phyloP scores from a whole-genome alignment of 805 yeast species.

The Hemisphaericaspora nanyangensis region DNA sequence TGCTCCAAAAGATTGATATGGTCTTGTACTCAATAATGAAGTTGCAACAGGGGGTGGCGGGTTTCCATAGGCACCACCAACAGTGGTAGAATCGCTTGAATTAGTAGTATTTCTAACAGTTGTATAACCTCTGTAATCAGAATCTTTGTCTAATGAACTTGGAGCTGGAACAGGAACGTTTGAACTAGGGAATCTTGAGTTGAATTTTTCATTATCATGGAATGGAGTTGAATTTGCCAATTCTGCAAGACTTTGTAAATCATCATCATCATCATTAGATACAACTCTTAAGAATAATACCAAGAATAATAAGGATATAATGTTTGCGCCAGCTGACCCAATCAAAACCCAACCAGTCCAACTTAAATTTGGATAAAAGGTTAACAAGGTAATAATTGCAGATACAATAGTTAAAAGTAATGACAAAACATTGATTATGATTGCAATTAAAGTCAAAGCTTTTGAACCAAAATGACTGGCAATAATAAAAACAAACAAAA shows the following conservation, averaged over 20 bases:
- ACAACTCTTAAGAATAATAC: conserved; percentile 32
- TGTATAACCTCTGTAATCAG: conserved; percentile 14
- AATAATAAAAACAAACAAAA: conserved; percentile 22
- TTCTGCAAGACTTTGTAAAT: conserved; percentile 12
- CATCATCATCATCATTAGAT: conserved; percentile 14
- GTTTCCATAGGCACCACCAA: neutral
- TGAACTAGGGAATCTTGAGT: conserved; percentile 5
- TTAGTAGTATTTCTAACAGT: neutral
- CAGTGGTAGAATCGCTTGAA: neutral
- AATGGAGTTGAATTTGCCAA: neutral
- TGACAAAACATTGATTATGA: conserved; percentile 45
- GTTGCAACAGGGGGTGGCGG: conserved; percentile 22
- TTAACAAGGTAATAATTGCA: conserved; percentile 51
- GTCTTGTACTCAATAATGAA: neutral
- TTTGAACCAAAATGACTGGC: conserved; percentile 22
- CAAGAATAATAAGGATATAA: conserved; percentile 49
- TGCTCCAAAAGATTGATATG: neutral
- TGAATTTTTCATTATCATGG: conserved; percentile 17
- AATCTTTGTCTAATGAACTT: conserved; percentile 20
- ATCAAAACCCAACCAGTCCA: conserved; percentile 76
- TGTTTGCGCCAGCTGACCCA: conserved; percentile 58
- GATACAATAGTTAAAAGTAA: conserved; percentile 53
- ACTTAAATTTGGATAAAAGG: conserved; percentile 59
- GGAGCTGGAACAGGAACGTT: neutral
- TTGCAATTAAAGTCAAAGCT: conserved; percentile 31